Evolutionary conservation across 2,329 filamentous ascomycete genomes (phyloP), one percentile per base, ranked within the genome.

Genomic region (Fusarium brachygibbosum): DNA sequence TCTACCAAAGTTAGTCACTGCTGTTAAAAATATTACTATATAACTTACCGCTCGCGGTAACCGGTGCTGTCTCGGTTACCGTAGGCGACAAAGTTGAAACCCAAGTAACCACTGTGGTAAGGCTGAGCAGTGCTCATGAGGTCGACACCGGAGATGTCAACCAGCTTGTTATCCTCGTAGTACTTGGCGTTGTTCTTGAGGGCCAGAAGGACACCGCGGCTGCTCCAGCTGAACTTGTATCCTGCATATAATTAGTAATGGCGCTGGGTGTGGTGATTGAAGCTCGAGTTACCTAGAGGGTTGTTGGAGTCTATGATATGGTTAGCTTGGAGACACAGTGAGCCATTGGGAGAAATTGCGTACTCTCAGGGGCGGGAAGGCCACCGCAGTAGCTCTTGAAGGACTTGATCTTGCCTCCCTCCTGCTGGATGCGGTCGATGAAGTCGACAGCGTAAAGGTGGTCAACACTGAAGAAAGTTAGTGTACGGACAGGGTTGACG

Each of bases 351-450:
- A n/a, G 10, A 14, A 16, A 25, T 10, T 41, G 29, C 61, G 12
- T 59, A 64, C 61, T 65, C 82, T 96, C 92, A 50, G 82, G 87
- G 44, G 69, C 71, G 5, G 89, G 88, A 5, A 96, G 85, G 73
- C 93, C 93, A 77, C 93, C 93, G 75, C 94, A 98, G 87, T 91
- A 98, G 55, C 88, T 91, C 68, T 92, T 82, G 86, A 98, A 98
- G 44, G 87, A 89, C 31, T 86, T 83, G 78, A 98, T 91, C 85
- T 96, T 96, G 79, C 94, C 95, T 63, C 94, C 94, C 17, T 86
- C 91, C 67, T 88, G 84, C 86, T 98, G 94, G n/a, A 97, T 93
- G 77, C 93, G 88, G 55, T 91, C 88, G 75, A 98, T 97, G 59
- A 90, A 93, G 84, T 95, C 92, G 79, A 98, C 88, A 46, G 94